Conservation (phyloP, 768 basidiomycete species). For the Kwoniella dendrophila region DNA sequence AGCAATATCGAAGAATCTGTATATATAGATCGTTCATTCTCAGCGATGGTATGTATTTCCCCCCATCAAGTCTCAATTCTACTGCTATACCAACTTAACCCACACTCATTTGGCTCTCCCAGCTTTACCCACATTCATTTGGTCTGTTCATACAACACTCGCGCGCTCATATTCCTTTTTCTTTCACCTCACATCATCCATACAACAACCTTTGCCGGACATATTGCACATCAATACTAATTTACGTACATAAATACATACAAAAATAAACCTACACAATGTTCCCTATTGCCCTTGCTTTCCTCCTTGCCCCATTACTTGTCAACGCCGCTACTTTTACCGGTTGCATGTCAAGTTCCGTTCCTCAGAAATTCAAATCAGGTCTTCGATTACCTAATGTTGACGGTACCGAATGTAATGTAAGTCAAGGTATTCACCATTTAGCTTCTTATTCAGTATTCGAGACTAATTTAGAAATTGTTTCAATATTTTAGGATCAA, state of each 20-base stretch:
- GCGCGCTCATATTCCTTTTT: neutral
- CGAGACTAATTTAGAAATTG: neutral
- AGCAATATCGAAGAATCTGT: neutral
- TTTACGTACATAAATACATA: too few relatives aligned
- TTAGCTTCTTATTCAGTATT: neutral
- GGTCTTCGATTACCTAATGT: slow-evolving; percentile 3
- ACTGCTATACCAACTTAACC: neutral
- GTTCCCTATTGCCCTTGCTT: neutral
- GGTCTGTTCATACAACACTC: neutral
- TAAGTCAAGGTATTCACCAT: neutral
- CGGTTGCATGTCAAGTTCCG: slow-evolving; percentile 13
- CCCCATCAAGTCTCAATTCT: neutral
- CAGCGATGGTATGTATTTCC: neutral
- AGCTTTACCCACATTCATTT: slow-evolving; percentile 11
- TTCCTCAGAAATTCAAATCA: slow-evolving; percentile 4
- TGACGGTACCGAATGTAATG: slow-evolving; percentile 12
- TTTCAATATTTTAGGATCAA: slow-evolving; percentile 6
- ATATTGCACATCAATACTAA: neutral
- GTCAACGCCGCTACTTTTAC: slow-evolving; percentile 16
- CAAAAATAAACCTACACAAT: neutral
- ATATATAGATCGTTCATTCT: neutral
- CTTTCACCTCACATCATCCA: neutral
- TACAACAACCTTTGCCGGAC: neutral
- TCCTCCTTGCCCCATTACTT: neutral
- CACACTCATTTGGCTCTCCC: slow-evolving; percentile 11